A percentile compares a stretch with the other conserved stretches of the same genome.
Conservation (phyloP, 2,329 filamentous ascomycete species). For the Neopestalotiopsis sp. region DNA sequence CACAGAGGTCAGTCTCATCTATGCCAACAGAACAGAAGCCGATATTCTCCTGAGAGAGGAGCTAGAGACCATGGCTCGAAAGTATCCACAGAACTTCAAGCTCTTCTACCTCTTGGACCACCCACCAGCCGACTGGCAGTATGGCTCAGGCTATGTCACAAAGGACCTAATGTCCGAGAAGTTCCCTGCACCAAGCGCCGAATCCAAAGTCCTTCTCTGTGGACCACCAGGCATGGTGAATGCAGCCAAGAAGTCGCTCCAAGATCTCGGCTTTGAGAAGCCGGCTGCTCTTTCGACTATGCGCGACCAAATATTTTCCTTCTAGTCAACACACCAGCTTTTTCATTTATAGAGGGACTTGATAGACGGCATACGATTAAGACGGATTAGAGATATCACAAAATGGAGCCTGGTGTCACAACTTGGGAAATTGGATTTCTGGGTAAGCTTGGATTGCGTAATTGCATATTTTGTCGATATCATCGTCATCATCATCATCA, state of each 20-base stretch:
- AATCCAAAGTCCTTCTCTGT: constrained; percentile 62
- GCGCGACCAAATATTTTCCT: constrained; percentile 57
- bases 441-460: neutral
- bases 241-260: constrained; percentile 57
- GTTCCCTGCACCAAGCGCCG: constrained; percentile 49
- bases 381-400: neutral
- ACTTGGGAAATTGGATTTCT: neutral
- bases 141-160: constrained; percentile 55
- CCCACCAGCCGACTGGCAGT: constrained; percentile 51
- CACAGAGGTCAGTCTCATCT: constrained; percentile 62
- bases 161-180: constrained; percentile 52
- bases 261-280: constrained; percentile 53
- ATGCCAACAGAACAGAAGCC: constrained; percentile 61
- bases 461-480: neutral
- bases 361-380: neutral
- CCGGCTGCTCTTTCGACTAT: constrained; percentile 56
- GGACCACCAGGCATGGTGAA: constrained; percentile 66
- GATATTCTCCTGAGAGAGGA: constrained; percentile 64
- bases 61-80: constrained; percentile 56
- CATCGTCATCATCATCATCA: no score
- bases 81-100: constrained; percentile 58
- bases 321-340: constrained; percentile 19
- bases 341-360: neutral
- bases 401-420: constrained; percentile 4
- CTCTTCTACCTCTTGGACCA: constrained; percentile 60